A percentile compares a stretch with the other conserved stretches of the same genome.
Evolutionary conservation across 1,139 yeast genomes (phyloP).

Genomic region (Tardiomyces depauwii): DNA sequence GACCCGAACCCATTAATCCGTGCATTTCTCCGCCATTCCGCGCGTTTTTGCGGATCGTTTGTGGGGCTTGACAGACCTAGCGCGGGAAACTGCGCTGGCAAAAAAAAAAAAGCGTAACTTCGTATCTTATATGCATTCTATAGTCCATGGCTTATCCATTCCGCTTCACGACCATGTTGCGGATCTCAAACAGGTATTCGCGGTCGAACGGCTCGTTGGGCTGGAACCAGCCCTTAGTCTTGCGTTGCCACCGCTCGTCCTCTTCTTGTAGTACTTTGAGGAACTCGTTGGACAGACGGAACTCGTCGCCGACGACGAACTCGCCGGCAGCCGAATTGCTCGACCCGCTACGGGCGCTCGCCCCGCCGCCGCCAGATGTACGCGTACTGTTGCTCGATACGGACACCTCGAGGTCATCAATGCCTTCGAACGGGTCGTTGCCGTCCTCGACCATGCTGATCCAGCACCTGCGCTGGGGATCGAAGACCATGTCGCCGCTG

Average conservation of each 20-base stretch:
- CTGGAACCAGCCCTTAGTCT: constrained; percentile 43
- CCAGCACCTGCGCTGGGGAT: constrained; percentile 49
- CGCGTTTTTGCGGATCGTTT: neutral
- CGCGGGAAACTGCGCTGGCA: too few relatives aligned
- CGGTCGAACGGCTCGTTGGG: constrained; percentile 29
- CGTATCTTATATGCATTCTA: neutral
- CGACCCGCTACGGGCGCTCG: neutral
- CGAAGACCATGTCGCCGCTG: constrained; percentile 50
- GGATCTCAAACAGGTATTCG: constrained; percentile 42
- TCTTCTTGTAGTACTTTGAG: constrained; percentile 37
- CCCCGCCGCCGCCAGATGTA: neutral
- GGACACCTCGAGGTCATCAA: constrained; percentile 32
- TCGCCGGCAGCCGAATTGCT: constrained; percentile 4
- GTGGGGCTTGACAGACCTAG: too few relatives aligned
- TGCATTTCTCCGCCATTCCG: neutral
- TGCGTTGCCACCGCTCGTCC: constrained; percentile 38
- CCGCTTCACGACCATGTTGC: constrained; percentile 36
- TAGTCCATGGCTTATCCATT: too few relatives aligned
- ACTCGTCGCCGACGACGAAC: constrained; percentile 30
- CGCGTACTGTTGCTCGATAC: constrained; percentile 1
- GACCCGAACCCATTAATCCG: neutral
- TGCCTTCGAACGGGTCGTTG: constrained; percentile 43
- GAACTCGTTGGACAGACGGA: constrained; percentile 31
- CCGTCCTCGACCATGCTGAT: constrained; percentile 28
- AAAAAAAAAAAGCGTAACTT: neutral